These are phyloP conservation scores for Diaporthe sp. DNA, from an alignment of 2,329 filamentous ascomycete genomes.

Conservation along the genomic window DNA sequence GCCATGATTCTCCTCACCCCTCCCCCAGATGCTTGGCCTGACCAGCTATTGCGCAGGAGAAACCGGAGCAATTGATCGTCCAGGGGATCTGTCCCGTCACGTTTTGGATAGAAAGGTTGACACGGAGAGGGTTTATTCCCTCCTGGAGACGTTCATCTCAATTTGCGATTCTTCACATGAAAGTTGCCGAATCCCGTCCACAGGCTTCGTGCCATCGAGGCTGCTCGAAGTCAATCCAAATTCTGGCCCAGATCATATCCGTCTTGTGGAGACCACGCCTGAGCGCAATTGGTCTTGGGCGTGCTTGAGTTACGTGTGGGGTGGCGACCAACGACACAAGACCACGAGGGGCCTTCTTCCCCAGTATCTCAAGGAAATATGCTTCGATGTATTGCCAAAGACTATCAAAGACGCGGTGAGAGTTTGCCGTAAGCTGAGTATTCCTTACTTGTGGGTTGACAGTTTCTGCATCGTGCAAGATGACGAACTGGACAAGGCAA, in stretches of 20 bases:
- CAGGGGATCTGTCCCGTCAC: neutral
- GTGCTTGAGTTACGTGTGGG: constrained; percentile 8
- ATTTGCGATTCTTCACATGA: neutral
- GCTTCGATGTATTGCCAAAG: neutral
- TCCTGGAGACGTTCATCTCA: neutral
- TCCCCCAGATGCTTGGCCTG: neutral
- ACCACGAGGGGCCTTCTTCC: neutral
- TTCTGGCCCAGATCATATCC: neutral
- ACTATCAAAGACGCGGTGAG: constrained; percentile 11
- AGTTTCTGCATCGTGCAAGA: constrained; percentile 27
- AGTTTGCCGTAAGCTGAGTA: neutral
- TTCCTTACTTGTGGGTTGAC: constrained; percentile 12
- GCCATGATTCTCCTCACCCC: fast-evolving
- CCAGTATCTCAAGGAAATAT: neutral
- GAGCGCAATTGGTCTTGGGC: neutral
- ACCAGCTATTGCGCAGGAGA: neutral
- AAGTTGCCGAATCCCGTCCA: neutral
- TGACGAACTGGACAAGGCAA: neutral
- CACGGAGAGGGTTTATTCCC: neutral
- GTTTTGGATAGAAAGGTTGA: neutral
- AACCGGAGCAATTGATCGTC: neutral
- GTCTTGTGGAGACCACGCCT: neutral
- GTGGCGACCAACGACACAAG: neutral
- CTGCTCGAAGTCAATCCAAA: neutral
- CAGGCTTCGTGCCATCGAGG: neutral